Evolutionary conservation across 2,329 filamentous ascomycete genomes (phyloP).

Genomic region (Exophiala sideris): DNA sequence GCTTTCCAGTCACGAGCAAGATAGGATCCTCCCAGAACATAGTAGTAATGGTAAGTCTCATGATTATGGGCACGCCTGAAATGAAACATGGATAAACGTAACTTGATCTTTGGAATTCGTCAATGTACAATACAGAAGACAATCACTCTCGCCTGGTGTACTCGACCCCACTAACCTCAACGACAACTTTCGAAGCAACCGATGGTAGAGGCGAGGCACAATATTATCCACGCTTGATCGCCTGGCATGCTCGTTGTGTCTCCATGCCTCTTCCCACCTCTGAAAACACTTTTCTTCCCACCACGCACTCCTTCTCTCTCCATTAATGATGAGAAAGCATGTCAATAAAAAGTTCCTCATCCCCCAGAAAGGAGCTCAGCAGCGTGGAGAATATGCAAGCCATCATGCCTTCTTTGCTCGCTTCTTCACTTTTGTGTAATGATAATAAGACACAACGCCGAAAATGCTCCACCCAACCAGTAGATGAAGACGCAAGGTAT

Average conservation of each 20-base stretch:
- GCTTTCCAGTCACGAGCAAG: neutral
- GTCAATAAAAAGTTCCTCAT: neutral
- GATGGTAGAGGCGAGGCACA: too few relatives aligned
- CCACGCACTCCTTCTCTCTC: neutral
- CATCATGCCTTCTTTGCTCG: neutral
- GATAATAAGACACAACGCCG: slow-evolving; percentile 14
- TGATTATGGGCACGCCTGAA: neutral
- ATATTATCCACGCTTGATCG: too few relatives aligned
- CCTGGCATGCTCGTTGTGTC: too few relatives aligned
- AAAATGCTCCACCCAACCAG: slow-evolving; percentile 21
- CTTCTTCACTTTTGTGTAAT: slow-evolving; percentile 13
- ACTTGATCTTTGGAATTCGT: slow-evolving; percentile 1
- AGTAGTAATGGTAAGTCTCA: neutral
- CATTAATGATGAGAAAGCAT: neutral
- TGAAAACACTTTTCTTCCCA: neutral
- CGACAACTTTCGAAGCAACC: neutral
- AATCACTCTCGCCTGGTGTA: neutral
- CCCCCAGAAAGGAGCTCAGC: neutral
- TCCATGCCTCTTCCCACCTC: neutral
- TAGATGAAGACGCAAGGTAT: slow-evolving; percentile 20
- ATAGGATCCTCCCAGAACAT: too few relatives aligned
- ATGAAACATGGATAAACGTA: too few relatives aligned
- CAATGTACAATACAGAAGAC: slow-evolving; percentile 20
- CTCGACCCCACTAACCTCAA: neutral
- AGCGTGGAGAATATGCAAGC: slow-evolving; percentile 6